These are phyloP conservation scores for Elaeagnus macrophylla DNA, from an alignment of 306 rosid species.

Conservation along the genomic window DNA sequence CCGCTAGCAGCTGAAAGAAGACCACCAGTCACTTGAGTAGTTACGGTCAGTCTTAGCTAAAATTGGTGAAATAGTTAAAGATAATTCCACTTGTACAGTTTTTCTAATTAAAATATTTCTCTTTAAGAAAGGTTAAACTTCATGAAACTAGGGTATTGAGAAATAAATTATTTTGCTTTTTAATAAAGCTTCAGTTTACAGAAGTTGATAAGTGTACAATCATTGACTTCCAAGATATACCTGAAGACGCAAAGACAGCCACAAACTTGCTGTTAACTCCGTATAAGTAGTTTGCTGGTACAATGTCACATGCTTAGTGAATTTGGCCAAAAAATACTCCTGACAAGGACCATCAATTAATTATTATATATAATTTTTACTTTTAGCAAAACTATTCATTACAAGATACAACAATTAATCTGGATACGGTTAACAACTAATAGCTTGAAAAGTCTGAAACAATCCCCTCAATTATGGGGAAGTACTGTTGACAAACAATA, in stretches of 20 bases:
- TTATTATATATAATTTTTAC: conserved; percentile 8
- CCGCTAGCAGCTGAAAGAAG: conserved; percentile 71
- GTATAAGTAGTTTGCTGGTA: conserved; percentile 92
- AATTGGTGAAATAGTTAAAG: conserved; percentile 1
- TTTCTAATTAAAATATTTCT: not conserved
- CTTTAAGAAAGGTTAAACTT: not conserved
- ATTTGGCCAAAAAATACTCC: conserved; percentile 68
- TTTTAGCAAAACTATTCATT: not conserved
- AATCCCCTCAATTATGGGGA: no score
- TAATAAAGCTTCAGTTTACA: conserved; percentile 6
- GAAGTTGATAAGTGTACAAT: conserved; percentile 2
- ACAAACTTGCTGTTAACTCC: conserved; percentile 84
- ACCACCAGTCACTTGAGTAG: conserved; percentile 12
- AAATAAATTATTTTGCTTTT: not conserved
- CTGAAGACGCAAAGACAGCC: conserved; percentile 98
- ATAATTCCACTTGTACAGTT: not conserved
- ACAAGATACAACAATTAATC: no score
- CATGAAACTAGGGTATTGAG: not conserved
- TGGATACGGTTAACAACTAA: not conserved
- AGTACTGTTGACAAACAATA: no score
- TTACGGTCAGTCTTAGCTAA: conserved; percentile 14
- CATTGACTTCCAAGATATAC: conserved; percentile 27
- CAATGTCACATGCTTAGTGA: conserved; percentile 46
- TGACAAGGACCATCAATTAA: conserved; percentile 23
- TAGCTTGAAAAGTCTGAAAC: no score